A percentile compares a stretch with the other conserved stretches of the same genome.
Evolutionary conservation across 257 asterid genomes (phyloP).

Genomic region (Rehmannia glutinosa): DNA sequence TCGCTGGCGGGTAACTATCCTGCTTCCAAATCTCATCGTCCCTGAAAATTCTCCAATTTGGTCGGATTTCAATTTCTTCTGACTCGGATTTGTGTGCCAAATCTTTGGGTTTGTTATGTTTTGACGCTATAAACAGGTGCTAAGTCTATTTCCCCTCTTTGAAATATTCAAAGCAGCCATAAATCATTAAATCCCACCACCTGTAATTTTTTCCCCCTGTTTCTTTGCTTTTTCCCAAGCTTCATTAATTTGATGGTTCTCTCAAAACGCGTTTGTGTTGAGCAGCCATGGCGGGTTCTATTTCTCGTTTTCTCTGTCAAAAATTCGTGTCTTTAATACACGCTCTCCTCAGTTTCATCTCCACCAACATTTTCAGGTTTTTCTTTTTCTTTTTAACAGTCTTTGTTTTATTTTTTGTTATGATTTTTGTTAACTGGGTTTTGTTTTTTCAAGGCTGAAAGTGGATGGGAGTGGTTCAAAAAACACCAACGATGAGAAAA

Average conservation of each 20-base stretch:
- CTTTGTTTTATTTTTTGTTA: not conserved
- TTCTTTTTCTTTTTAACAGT: not conserved
- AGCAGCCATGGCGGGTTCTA: conserved; percentile 39
- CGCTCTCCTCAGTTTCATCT: conserved; percentile 40
- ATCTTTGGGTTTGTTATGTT: conserved; percentile 4
- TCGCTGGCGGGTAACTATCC: conserved; percentile 56
- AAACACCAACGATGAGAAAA: not conserved
- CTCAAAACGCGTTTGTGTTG: conserved; percentile 8
- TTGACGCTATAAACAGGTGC: conserved; percentile 34
- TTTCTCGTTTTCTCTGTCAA: conserved; percentile 28
- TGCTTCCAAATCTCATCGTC: conserved; percentile 37
- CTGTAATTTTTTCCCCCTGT: conserved; percentile 1
- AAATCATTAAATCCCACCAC: conserved; percentile 7
- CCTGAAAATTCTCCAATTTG: conserved; percentile 41
- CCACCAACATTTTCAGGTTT: conserved; percentile 50
- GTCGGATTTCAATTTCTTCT: conserved; percentile 55
- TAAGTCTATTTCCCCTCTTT: conserved; percentile 38
- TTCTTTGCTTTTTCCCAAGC: conserved; percentile 30
- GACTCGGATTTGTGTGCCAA: conserved; percentile 21
- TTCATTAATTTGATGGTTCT: conserved; percentile 20
- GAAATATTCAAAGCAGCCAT: conserved; percentile 55
- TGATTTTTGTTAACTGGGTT: not conserved
- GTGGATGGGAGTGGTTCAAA: conserved; percentile 11
- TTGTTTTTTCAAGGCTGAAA: conserved; percentile 27
- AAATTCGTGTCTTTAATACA: conserved; percentile 29